Conservation (phyloP, 768 basidiomycete species). For the Cystofilobasidium macerans region DNA sequence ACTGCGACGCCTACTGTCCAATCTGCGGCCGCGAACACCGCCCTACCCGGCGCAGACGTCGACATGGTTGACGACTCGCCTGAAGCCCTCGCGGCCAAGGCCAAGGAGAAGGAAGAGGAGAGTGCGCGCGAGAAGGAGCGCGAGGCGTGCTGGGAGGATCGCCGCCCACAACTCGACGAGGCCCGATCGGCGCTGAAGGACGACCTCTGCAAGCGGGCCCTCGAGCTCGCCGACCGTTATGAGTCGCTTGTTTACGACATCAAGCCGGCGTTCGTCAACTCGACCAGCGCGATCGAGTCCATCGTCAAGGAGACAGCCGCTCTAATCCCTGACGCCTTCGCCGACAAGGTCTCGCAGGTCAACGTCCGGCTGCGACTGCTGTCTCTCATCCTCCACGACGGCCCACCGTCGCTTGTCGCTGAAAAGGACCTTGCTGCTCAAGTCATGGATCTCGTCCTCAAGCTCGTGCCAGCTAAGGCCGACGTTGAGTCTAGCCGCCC, state of each 20-base stretch:
- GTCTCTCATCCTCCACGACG: constrained; percentile 69
- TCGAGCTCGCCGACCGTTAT: constrained; percentile 74
- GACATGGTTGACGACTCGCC: constrained; percentile 14
- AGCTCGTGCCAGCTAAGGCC: constrained; percentile 9
- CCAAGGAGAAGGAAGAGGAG: constrained; percentile 23
- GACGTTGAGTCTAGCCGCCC: constrained; percentile 42
- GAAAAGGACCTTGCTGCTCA: constrained; percentile 27
- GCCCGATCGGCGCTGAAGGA: constrained; percentile 56
- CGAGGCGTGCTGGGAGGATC: constrained; percentile 41
- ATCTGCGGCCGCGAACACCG: not conserved
- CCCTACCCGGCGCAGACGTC: constrained; percentile 2
- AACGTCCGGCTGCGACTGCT: constrained; percentile 68
- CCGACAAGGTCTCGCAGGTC: not conserved
- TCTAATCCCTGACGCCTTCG: constrained; percentile 47
- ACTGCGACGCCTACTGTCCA: constrained; percentile 29
- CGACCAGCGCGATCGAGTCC: constrained; percentile 50
- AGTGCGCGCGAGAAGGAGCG: constrained; percentile 5
- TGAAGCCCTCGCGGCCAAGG: not conserved
- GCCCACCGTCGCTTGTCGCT: constrained; percentile 44
- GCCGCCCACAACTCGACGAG: constrained; percentile 46
- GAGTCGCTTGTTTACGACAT: constrained; percentile 82
- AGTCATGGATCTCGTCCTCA: constrained; percentile 28
- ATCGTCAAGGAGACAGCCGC: constrained; percentile 63
- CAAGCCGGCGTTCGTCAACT: constrained; percentile 64
- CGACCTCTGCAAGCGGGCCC: constrained; percentile 55